Conservation (phyloP, 1,284 basidiomycete genomes). For the Dichomitus squalens region DNA sequence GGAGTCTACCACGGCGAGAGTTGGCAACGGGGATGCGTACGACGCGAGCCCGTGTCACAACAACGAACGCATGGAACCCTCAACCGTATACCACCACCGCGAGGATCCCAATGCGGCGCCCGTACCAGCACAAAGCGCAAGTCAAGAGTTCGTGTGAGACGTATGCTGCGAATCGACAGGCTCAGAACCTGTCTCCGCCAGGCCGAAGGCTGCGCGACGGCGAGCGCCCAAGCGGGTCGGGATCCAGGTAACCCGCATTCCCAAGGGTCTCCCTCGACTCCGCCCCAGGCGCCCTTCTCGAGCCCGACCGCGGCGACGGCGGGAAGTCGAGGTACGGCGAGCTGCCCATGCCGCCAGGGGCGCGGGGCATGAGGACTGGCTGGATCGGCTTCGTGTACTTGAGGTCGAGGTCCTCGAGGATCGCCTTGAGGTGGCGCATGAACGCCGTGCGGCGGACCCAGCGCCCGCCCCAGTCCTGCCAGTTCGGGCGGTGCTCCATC, state of each 20-base stretch:
- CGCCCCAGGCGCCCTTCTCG: constrained; percentile 4
- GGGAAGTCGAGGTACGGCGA: constrained; percentile 17
- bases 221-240: constrained; percentile 24
- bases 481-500: constrained; percentile 81
- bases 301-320: constrained; percentile 15
- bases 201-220: constrained; percentile 22
- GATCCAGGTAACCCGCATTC: constrained; percentile 30
- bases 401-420: constrained; percentile 74
- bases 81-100: constrained; percentile 1
- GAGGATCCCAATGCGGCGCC: not conserved
- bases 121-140: not conserved
- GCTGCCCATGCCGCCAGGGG: constrained; percentile 5
- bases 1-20: not conserved
- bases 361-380: constrained; percentile 59
- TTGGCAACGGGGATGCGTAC: not conserved
- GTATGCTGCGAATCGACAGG: not conserved
- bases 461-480: constrained; percentile 86
- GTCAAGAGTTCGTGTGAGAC: not conserved
- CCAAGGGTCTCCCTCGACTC: constrained; percentile 24
- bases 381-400: constrained; percentile 73
- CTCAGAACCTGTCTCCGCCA: constrained; percentile 21
- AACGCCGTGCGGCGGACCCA: constrained; percentile 72
- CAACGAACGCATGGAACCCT: not conserved
- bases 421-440: constrained; percentile 70
- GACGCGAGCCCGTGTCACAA: constrained; percentile 1